These are phyloP conservation scores for Silybum marianum DNA, from an alignment of 129 eudicot species.

Conservation along the genomic window DNA sequence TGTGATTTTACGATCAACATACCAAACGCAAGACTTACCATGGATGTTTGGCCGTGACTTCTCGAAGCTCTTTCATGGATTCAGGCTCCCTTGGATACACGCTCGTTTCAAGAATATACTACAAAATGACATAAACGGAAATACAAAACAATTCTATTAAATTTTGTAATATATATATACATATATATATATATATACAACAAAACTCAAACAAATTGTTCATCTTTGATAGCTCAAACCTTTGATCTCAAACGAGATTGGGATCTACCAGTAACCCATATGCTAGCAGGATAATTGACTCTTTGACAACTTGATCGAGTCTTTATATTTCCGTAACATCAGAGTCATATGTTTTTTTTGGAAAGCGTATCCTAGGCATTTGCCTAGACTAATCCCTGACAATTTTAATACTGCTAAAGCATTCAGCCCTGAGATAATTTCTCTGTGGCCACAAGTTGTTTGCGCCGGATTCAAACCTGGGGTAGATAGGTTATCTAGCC, in stretches of 20 bases:
- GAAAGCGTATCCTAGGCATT: too few species aligned
- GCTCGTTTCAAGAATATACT: constrained; percentile 88
- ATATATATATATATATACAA: background rate
- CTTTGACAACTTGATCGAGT: background rate
- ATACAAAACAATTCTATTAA: background rate
- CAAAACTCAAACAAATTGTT: too few species aligned
- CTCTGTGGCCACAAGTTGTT: too few species aligned
- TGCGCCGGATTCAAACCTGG: too few species aligned
- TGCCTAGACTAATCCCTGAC: too few species aligned
- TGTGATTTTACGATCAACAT: background rate
- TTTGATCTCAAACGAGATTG: background rate
- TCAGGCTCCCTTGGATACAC: constrained; percentile 90
- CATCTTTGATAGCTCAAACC: background rate
- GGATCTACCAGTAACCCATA: background rate
- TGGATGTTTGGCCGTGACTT: constrained; percentile 86
- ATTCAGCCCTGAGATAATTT: too few species aligned
- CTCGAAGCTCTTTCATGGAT: constrained; percentile 82
- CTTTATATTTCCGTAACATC: background rate
- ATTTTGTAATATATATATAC: background rate
- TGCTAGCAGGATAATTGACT: background rate
- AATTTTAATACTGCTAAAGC: too few species aligned
- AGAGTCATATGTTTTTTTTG: too few species aligned
- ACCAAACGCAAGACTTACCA: constrained; percentile 43
- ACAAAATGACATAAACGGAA: background rate
- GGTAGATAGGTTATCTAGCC: too few species aligned